Evolutionary conservation across 768 basidiomycete species (phyloP), one percentile per base, ranked within the genome.

Genomic region (Boletus eberwhitei): DNA sequence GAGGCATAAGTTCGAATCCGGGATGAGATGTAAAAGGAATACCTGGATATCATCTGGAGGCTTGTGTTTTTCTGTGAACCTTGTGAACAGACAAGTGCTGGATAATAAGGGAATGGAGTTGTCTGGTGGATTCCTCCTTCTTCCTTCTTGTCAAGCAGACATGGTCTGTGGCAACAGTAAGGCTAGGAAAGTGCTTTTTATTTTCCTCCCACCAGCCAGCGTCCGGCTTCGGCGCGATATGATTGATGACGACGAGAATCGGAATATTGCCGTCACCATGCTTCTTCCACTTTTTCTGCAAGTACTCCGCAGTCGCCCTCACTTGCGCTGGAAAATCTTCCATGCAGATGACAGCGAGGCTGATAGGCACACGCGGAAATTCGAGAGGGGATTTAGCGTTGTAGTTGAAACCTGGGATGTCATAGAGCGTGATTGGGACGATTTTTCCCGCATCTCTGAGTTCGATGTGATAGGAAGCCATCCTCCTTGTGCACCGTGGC

Each of bases 121-220:
- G 53, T 44, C n/a, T 57, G 4, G 57, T 65, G 14, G 64, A 65
- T 22, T 63, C 58, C 12, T 62, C 60, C 48, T 51, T 60, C 22
- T 54, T 39, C 36, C 22, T 39, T 44, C 60, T 42, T 11, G 48
- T 65, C 63, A 64, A 49, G 32, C 64, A 64, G 39, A 59, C 37
- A 12, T 64, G 63, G 46, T 57, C 60, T 4, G 48, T 55, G 16
- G 55, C 50, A 8, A 43, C 32, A 26, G 37, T 24, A 17, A 65
- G 60, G 12, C 58, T 57, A 2, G 60, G 51, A 7, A 64, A 63
- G 32, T 65, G 60, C 12, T 49, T 62, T 32, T 60, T 48, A 21
- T 66, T 65, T 35, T 57, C 58, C 31, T 63, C 57, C 64, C 64
- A 66, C 64, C 64, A 65, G 13, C 43, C 22, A 31, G 39, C 24